Evolutionary conservation across 169 alveolate species (phyloP).

Genomic region (Toxoplasma gondii): DNA sequence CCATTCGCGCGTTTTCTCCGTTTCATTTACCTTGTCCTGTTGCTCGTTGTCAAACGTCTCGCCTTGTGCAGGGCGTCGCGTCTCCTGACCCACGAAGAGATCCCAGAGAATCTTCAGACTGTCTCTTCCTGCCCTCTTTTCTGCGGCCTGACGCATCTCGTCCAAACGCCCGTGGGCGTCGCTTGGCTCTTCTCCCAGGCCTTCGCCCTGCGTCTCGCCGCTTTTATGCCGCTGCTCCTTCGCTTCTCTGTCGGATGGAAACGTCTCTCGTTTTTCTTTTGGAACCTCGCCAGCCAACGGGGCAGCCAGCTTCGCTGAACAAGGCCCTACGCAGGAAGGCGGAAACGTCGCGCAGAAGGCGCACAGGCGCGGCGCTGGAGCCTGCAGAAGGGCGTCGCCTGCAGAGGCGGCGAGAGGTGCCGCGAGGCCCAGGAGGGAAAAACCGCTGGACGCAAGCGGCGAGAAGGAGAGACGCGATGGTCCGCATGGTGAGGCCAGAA

Average conservation of each 20-base stretch:
- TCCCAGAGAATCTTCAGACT: background rate
- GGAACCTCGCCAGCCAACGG: background rate
- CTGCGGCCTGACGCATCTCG: background rate
- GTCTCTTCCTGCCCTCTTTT: background rate
- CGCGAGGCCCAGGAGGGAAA: background rate
- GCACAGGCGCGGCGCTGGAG: background rate
- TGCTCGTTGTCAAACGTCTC: background rate
- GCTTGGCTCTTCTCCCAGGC: no score
- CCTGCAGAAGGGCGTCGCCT: background rate
- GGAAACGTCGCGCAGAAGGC: background rate
- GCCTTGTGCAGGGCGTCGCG: background rate
- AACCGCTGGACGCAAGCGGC: background rate
- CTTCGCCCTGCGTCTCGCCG: background rate
- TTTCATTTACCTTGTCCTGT: no score
- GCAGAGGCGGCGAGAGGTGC: background rate
- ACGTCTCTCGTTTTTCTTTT: background rate
- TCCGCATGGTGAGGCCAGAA: background rate
- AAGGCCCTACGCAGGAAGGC: background rate
- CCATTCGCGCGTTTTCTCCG: no score
- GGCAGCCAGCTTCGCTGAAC: background rate
- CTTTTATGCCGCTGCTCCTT: background rate
- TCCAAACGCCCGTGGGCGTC: background rate
- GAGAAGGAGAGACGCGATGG: background rate
- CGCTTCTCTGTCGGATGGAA: background rate
- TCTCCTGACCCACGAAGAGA: background rate